Conservation (phyloP, 345 rosid genomes). For the Cardiospermum halicacabum region DNA sequence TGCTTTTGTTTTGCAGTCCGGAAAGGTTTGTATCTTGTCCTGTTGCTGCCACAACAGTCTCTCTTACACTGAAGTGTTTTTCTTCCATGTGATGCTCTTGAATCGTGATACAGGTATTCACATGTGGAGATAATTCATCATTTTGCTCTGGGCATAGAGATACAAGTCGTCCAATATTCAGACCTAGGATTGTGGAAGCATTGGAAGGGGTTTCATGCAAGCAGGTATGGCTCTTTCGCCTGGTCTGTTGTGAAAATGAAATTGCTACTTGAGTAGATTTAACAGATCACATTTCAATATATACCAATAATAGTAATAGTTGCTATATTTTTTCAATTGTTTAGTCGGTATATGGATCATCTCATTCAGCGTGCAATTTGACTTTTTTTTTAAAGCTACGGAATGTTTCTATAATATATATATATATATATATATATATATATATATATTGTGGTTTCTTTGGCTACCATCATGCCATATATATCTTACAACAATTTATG, state of each 20-base stretch:
- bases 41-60: not conserved
- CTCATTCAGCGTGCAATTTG: not conserved
- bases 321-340: not conserved
- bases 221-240: constrained; percentile 46
- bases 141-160: constrained; percentile 82
- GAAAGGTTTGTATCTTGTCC: constrained; percentile 59
- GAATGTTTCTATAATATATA: not conserved
- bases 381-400: too few species aligned
- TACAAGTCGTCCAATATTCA: constrained; percentile 70
- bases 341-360: not conserved
- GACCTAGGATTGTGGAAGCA: constrained; percentile 83
- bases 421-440: too few species aligned
- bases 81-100: not conserved
- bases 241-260: not conserved
- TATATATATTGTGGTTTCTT: too few species aligned
- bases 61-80: not conserved
- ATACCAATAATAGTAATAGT: not conserved
- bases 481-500: not conserved
- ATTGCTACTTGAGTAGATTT: not conserved
- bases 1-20: constrained; percentile 79
- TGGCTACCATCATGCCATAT: not conserved
- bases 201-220: constrained; percentile 74
- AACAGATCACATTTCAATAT: not conserved
- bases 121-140: constrained; percentile 95
- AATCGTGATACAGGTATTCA: constrained; percentile 59